A percentile compares a stretch with the other conserved stretches of the same genome.
Evolutionary conservation across 202 grass and related monocot species (phyloP).

Genomic region (Cymbopogon flexuosus): DNA sequence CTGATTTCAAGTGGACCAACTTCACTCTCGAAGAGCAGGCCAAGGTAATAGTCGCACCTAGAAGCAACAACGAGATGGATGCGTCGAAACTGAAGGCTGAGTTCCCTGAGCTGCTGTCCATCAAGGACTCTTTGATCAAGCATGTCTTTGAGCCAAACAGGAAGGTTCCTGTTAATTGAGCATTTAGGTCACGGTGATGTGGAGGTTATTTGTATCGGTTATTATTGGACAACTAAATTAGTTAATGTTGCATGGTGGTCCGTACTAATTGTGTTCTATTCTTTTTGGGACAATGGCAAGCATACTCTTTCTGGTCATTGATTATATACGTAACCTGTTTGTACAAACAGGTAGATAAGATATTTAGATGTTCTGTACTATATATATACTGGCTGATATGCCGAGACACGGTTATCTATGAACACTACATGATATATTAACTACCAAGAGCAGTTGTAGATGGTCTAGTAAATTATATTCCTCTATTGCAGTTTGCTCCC

Average conservation of each 20-base stretch:
- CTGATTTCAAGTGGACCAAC: constrained; percentile 63
- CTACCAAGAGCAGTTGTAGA: neutral
- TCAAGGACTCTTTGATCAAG: constrained; percentile 66
- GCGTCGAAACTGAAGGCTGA: constrained; percentile 53
- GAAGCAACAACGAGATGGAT: constrained; percentile 82
- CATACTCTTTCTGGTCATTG: neutral
- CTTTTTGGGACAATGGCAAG: neutral
- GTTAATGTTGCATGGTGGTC: neutral
- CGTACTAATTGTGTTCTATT: constrained; percentile 11
- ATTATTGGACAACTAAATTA: constrained; percentile 5
- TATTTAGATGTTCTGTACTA: neutral
- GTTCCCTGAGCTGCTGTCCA: constrained; percentile 57
- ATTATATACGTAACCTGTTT: neutral
- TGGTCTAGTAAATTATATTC: neutral
- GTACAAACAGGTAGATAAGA: neutral
- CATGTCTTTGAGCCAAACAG: constrained; percentile 77
- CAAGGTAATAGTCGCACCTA: constrained; percentile 62
- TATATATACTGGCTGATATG: constrained; percentile 6
- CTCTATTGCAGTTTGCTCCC: too few relatives aligned
- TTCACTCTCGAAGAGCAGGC: constrained; percentile 75
- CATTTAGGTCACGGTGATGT: neutral
- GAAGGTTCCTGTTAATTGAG: constrained; percentile 40
- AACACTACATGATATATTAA: neutral
- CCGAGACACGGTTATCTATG: neutral
- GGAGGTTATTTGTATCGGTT: neutral